Conservation (phyloP, 148 eudicot species). For the Rhododendron kiyosumense region DNA sequence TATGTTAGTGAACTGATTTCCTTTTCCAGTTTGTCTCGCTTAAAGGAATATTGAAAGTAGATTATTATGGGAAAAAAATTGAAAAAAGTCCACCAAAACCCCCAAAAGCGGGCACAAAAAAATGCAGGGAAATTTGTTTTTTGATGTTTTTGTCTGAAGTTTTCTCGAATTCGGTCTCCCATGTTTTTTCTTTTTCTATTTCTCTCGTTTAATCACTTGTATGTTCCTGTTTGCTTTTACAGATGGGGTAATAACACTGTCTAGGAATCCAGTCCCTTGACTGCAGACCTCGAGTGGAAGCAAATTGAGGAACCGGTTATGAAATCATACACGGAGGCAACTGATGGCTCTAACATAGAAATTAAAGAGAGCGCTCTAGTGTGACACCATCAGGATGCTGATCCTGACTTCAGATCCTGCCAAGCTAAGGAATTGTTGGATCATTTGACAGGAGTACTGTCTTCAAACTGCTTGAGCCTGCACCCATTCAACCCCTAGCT, state of each 20-base stretch:
- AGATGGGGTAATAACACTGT: slow-evolving; percentile 54
- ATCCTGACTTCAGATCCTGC: slow-evolving; percentile 78
- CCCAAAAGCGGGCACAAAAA: background rate
- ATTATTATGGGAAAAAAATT: background rate
- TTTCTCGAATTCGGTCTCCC: background rate
- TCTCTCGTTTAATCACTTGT: background rate
- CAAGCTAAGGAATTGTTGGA: slow-evolving; percentile 77
- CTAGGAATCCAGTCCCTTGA: slow-evolving; percentile 46
- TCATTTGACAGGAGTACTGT: slow-evolving; percentile 28
- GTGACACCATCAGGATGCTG: slow-evolving; percentile 87
- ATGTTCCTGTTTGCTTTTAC: slow-evolving; percentile 13
- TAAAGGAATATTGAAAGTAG: background rate
- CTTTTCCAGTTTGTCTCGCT: background rate
- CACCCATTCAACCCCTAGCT: too few relatives aligned
- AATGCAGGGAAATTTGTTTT: background rate
- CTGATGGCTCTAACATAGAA: slow-evolving; percentile 80
- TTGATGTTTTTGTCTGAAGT: background rate
- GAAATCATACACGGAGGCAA: slow-evolving; percentile 67
- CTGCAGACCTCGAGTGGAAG: slow-evolving; percentile 64
- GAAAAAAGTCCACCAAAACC: background rate
- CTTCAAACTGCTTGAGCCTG: too few relatives aligned
- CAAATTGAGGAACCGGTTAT: slow-evolving; percentile 73
- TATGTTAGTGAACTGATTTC: background rate
- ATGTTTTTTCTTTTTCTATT: background rate
- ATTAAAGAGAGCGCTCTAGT: slow-evolving; percentile 71